phyloP scores from a whole-genome alignment of 1,284 basidiomycete species.

The Porphyrellus sp. region DNA sequence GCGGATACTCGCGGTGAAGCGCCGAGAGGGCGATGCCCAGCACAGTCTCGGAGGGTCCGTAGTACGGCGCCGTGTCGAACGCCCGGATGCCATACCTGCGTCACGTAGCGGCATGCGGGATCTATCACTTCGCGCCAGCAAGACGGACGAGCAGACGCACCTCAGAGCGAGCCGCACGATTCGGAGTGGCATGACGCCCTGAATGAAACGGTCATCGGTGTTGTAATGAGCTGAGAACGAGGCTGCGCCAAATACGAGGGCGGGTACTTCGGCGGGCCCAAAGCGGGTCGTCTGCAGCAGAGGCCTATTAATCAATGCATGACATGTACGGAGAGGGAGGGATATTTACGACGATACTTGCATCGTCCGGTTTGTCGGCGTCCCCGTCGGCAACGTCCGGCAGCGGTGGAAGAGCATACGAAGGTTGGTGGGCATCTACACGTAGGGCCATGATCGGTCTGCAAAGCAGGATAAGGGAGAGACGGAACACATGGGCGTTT shows the following conservation, averaged over 20 bases:
- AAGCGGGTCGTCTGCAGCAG: constrained; percentile 21
- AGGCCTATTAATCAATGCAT: constrained; percentile 9
- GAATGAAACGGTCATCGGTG: constrained; percentile 55
- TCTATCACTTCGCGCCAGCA: no score
- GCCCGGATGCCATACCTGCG: constrained; percentile 82
- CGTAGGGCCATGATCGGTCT: constrained; percentile 39
- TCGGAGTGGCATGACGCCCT: constrained; percentile 60
- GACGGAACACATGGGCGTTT: background rate
- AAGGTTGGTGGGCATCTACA: constrained; percentile 42
- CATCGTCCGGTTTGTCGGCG: constrained; percentile 48
- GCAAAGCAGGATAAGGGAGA: background rate
- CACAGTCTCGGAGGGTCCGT: constrained; percentile 88
- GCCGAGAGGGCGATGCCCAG: constrained; percentile 73
- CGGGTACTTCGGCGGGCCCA: constrained; percentile 42
- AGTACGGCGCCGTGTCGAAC: constrained; percentile 89
- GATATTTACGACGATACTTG: constrained; percentile 17
- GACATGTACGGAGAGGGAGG: background rate
- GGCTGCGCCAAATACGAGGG: constrained; percentile 65
- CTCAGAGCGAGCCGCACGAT: constrained; percentile 78
- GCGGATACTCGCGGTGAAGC: constrained; percentile 70
- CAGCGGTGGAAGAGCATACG: constrained; percentile 40
- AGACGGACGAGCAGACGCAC: constrained; percentile 40
- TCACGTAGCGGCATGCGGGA: no score
- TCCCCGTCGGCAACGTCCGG: constrained; percentile 46
- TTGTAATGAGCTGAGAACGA: constrained; percentile 77